These are phyloP conservation scores for Phytophthora capsici DNA, from an alignment of 352 stramenopile genomes.

Conservation along the genomic window DNA sequence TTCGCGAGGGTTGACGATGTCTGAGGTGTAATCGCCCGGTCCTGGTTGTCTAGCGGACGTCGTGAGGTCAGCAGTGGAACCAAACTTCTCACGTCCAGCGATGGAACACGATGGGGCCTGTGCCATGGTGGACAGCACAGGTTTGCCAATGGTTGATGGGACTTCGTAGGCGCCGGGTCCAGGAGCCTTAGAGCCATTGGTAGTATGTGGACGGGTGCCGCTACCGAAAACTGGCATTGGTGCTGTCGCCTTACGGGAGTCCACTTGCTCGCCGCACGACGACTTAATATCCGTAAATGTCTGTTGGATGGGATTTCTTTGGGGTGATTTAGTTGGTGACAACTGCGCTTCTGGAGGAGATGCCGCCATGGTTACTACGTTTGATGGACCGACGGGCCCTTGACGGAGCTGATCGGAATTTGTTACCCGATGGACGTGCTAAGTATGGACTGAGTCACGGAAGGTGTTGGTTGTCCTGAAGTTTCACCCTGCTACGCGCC, in stretches of 20 bases:
- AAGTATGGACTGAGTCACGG: slow-evolving; percentile 7
- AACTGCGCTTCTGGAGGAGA: slow-evolving; percentile 39
- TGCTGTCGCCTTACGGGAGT: slow-evolving; percentile 77
- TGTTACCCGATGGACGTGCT: slow-evolving; percentile 4
- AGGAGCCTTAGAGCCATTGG: slow-evolving; percentile 60
- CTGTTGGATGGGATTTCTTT: too few species aligned
- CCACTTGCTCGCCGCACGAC: slow-evolving; percentile 70
- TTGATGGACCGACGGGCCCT: neutral
- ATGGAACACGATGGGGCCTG: slow-evolving; percentile 70
- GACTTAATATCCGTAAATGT: slow-evolving; percentile 62
- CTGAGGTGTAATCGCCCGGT: slow-evolving; percentile 68
- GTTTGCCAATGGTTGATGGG: slow-evolving; percentile 70
- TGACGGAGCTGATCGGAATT: slow-evolving; percentile 22
- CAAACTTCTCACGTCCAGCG: slow-evolving; percentile 81
- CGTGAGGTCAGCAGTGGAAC: slow-evolving; percentile 66
- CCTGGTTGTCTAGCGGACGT: slow-evolving; percentile 52
- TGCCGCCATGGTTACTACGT: slow-evolving; percentile 28
- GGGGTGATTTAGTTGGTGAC: slow-evolving; percentile 44
- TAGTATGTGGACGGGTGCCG: slow-evolving; percentile 57
- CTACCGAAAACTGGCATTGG: slow-evolving; percentile 71
- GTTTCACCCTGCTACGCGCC: slow-evolving; percentile 9
- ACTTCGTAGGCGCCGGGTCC: slow-evolving; percentile 74
- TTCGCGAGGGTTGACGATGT: slow-evolving; percentile 76
- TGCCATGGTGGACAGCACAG: neutral
- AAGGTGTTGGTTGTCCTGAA: neutral